These are phyloP conservation scores for Leishmania gerbilli DNA, from an alignment of 208 protist genomes.

Conservation along the genomic window DNA sequence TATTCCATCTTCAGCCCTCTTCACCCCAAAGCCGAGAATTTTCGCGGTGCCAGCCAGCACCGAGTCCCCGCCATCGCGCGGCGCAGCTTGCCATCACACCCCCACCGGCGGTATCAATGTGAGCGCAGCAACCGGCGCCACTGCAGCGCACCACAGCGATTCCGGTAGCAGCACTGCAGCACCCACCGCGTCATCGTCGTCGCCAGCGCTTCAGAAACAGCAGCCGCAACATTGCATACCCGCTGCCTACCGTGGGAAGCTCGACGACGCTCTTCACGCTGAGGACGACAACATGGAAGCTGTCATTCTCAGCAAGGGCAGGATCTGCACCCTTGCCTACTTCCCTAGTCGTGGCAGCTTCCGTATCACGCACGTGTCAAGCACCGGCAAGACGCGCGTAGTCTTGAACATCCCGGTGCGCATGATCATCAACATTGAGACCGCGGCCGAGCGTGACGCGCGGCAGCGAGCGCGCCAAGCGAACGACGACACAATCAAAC, in stretches of 20 bases:
- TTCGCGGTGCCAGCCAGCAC: not conserved
- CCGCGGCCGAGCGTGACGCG: slow-evolving; percentile 41
- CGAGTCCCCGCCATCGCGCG: not conserved
- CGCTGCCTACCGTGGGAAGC: not conserved
- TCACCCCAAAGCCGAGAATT: not conserved
- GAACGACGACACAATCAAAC: slow-evolving; percentile 38
- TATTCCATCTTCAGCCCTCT: not conserved
- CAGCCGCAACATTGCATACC: not conserved
- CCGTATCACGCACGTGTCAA: slow-evolving; percentile 27
- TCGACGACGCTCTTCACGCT: not conserved
- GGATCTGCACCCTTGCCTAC: slow-evolving; percentile 42
- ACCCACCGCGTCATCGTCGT: not conserved
- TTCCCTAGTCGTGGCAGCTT: slow-evolving; percentile 23
- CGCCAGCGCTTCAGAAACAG: not conserved
- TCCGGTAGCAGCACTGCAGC: not conserved
- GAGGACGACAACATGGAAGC: slow-evolving; percentile 19
- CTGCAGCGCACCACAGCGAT: too few relatives aligned
- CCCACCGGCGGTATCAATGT: not conserved
- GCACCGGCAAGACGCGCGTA: slow-evolving; percentile 28
- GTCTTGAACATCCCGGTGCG: slow-evolving; percentile 55
- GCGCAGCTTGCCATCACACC: not conserved
- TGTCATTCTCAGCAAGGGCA: slow-evolving; percentile 23
- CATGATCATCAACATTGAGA: slow-evolving; percentile 75
- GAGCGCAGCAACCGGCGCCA: not conserved
- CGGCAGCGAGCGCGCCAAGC: slow-evolving; percentile 37